phyloP scores from a whole-genome alignment of 2,329 filamentous ascomycete species.

The Alternaria triticina region DNA sequence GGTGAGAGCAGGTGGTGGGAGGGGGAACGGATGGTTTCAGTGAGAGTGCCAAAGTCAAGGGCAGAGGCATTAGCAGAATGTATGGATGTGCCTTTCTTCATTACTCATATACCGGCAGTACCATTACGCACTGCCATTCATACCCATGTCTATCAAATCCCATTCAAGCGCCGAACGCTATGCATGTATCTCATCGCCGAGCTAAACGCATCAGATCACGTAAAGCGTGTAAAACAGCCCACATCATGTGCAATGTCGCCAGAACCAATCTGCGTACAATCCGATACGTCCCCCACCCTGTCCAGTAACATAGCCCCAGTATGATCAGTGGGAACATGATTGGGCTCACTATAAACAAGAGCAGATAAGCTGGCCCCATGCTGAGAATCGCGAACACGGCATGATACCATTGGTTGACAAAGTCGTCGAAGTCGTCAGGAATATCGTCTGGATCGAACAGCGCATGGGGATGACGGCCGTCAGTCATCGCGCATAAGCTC shows the following conservation, averaged over 20 bases:
- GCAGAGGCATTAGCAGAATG: not conserved
- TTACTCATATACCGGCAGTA: not conserved
- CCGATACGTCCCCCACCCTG: not conserved
- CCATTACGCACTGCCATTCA: not conserved
- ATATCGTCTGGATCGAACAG: not conserved
- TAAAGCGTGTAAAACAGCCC: not conserved
- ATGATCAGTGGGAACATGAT: not conserved
- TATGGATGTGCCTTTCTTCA: not conserved
- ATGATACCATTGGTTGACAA: not conserved
- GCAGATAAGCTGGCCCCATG: conserved; percentile 6
- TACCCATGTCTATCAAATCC: not conserved
- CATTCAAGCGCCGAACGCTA: not conserved
- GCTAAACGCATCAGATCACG: not conserved
- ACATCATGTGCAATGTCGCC: not conserved
- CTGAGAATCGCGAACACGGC: not conserved
- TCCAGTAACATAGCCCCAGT: not conserved
- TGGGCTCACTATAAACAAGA: not conserved
- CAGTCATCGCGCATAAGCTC: not conserved
- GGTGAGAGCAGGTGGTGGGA: not conserved
- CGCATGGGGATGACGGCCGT: not conserved
- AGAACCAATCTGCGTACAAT: not conserved
- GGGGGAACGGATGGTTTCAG: not conserved
- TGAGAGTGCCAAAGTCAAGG: not conserved
- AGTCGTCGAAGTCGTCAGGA: not conserved
- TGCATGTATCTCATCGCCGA: not conserved